Evolutionary conservation across 495 filamentous ascomycete genomes (phyloP).

Genomic region (Aspergillus avenaceus): DNA sequence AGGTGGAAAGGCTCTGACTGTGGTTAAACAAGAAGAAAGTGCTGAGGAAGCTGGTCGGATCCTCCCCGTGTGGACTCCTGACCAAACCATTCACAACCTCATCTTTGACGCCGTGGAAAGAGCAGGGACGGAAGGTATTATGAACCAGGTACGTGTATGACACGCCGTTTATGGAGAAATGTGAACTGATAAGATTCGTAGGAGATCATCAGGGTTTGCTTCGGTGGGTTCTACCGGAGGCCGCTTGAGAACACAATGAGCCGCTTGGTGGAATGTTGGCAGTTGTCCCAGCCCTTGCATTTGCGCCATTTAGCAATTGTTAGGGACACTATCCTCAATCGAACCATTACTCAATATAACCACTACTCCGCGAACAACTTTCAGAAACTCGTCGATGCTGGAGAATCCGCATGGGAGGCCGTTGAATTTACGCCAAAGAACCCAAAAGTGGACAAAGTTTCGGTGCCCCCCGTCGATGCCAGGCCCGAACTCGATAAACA

Average conservation of each 20-base stretch:
- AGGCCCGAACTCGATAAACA: conserved; percentile 45
- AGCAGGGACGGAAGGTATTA: conserved; percentile 48
- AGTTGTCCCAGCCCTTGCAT: conserved; percentile 58
- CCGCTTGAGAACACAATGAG: conserved; percentile 53
- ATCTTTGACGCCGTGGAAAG: conserved; percentile 49
- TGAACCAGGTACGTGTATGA: conserved; percentile 43
- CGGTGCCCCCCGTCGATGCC: conserved; percentile 32
- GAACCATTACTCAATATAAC: conserved; percentile 51
- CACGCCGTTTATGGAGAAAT: background rate
- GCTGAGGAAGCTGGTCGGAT: conserved; percentile 31
- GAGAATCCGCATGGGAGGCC: conserved; percentile 54
- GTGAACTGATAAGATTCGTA: conserved; percentile 14
- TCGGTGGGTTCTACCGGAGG: conserved; percentile 54
- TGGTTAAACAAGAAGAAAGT: conserved; percentile 22
- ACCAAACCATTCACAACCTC: conserved; percentile 48
- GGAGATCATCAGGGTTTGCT: conserved; percentile 44
- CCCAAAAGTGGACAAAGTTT: conserved; percentile 22
- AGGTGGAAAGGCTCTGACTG: conserved; percentile 17
- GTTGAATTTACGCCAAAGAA: conserved; percentile 45
- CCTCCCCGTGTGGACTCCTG: conserved; percentile 53
- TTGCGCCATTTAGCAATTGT: conserved; percentile 61
- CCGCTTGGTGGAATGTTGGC: conserved; percentile 56
- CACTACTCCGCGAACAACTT: conserved; percentile 57
- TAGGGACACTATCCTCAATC: conserved; percentile 52
- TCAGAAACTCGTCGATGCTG: conserved; percentile 51